These are phyloP conservation scores for Penicillium desertorum DNA, from an alignment of 495 filamentous ascomycete species.

Conservation along the genomic window DNA sequence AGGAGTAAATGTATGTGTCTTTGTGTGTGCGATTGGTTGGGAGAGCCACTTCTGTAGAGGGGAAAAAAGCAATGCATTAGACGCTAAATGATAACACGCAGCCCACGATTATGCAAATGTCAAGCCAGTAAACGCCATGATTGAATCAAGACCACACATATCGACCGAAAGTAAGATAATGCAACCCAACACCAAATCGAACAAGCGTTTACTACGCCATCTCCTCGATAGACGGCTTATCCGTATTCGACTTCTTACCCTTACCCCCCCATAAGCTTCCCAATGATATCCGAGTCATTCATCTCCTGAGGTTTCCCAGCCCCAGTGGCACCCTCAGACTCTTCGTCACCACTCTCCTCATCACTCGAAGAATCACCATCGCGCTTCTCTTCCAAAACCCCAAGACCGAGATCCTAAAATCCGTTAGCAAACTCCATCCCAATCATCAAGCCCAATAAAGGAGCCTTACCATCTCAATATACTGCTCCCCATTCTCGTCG, in stretches of 20 bases:
- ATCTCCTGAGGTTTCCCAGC: constrained; percentile 12
- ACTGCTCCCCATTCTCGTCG: constrained; percentile 36
- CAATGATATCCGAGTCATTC: constrained; percentile 39
- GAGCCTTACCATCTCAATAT: constrained; percentile 53
- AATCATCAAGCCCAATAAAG: neutral
- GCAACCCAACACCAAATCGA: neutral
- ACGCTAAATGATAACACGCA: constrained; percentile 1
- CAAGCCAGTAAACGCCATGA: constrained; percentile 2
- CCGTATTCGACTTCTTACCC: constrained; percentile 27
- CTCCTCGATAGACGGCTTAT: constrained; percentile 47
- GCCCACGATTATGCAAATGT: neutral
- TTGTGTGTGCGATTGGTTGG: neutral
- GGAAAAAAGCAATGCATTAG: neutral
- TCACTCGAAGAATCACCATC: constrained; percentile 20
- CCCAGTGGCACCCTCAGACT: constrained; percentile 1
- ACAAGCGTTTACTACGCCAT: constrained; percentile 26
- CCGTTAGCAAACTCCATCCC: constrained; percentile 11
- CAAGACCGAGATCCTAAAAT: constrained; percentile 49
- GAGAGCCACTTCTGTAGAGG: neutral
- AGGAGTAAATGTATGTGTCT: constrained; percentile 5
- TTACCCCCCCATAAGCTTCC: constrained; percentile 42
- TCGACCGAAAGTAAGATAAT: neutral
- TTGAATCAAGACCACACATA: neutral
- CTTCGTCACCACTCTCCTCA: constrained; percentile 21
- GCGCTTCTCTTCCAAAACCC: constrained; percentile 51